Evolutionary conservation across 257 asterid species (phyloP).

Genomic region (Nicotiana noctiflora): DNA sequence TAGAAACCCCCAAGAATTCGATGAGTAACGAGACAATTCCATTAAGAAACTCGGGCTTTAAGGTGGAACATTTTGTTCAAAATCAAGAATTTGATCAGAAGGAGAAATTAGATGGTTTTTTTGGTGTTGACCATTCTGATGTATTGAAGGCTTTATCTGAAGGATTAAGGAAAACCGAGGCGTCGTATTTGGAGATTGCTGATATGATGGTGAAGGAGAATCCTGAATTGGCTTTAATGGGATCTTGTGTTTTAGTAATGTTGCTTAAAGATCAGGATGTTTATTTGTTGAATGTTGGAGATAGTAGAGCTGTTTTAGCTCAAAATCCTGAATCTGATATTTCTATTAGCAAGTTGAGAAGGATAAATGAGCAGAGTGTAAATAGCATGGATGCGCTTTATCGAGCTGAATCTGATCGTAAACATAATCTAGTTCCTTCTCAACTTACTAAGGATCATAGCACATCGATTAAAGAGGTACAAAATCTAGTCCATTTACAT

Average conservation of each 20-base stretch:
- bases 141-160: conserved; percentile 77
- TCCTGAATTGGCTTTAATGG: conserved; percentile 95
- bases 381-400: conserved; percentile 36
- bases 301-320: conserved; percentile 81
- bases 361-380: conserved; percentile 23
- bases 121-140: conserved; percentile 42
- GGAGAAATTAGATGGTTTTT: conserved; percentile 28
- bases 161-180: conserved; percentile 77
- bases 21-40: conserved; percentile 3
- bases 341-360: conserved; percentile 20
- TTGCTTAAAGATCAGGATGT: conserved; percentile 87
- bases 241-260: conserved; percentile 92
- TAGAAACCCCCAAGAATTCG: conserved; percentile 30
- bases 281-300: conserved; percentile 90
- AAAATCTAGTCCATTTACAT: not conserved
- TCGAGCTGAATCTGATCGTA: conserved; percentile 52
- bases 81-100: conserved; percentile 11
- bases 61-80: conserved; percentile 6
- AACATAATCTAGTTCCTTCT: conserved; percentile 39
- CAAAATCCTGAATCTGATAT: conserved; percentile 37
- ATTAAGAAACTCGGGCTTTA: conserved; percentile 15
- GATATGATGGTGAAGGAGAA: conserved; percentile 78
- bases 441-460: conserved; percentile 93
- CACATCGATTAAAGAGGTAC: conserved; percentile 73
- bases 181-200: conserved; percentile 65